Evolutionary conservation across 2,329 filamentous ascomycete species (phyloP).

Genomic region (Cladophialophora psammophila): DNA sequence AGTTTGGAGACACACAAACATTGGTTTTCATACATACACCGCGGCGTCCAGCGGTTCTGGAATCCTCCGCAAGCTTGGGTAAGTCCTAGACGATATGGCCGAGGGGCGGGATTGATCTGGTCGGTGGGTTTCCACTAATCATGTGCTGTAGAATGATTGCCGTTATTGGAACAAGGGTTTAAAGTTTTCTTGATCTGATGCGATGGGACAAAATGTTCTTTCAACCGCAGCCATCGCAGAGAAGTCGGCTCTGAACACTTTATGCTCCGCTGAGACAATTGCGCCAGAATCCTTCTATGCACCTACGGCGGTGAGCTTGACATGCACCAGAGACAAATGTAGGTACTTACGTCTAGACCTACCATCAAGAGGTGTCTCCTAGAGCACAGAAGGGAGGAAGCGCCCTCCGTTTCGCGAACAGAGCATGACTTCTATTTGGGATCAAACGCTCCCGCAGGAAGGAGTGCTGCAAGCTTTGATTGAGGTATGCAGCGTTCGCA

Average conservation of each 20-base stretch:
- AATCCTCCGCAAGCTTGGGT: background rate
- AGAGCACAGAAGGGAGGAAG: too few relatives aligned
- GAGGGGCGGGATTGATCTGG: background rate
- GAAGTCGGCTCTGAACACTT: background rate
- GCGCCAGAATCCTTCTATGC: background rate
- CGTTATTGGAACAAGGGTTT: background rate
- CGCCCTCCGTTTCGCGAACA: too few relatives aligned
- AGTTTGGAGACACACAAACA: background rate
- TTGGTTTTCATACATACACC: background rate
- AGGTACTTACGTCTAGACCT: too few relatives aligned
- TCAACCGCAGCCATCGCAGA: background rate
- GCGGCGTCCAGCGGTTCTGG: background rate
- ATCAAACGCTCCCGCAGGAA: background rate
- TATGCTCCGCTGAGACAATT: too few relatives aligned
- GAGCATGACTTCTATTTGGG: too few relatives aligned
- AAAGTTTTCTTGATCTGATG: background rate
- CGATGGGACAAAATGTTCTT: background rate
- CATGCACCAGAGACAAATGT: background rate
- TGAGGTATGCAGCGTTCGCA: background rate
- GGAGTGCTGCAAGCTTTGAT: background rate
- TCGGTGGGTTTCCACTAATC: conserved; percentile 1
- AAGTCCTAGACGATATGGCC: background rate
- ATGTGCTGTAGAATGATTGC: background rate
- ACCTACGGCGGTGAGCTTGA: background rate
- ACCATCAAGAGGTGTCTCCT: too few relatives aligned